Evolutionary conservation across 2,329 filamentous ascomycete genomes (phyloP).

Genomic region (Pseudovirgaria hyperparasitica): DNA sequence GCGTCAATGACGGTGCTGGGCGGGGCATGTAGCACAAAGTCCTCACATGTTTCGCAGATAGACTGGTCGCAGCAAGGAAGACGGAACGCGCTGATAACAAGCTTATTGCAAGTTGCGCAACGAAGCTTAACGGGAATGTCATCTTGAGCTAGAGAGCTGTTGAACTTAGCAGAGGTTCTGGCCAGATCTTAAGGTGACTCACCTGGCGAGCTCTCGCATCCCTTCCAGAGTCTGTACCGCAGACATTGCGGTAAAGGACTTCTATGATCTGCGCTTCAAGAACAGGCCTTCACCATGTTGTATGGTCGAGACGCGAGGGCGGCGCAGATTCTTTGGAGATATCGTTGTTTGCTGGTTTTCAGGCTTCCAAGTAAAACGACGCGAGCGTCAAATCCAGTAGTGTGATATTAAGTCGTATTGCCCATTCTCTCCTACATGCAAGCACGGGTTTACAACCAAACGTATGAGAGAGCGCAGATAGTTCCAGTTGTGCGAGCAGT

Average conservation of each 20-base stretch:
- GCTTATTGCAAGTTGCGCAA: conserved; percentile 84
- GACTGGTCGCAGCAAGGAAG: conserved; percentile 91
- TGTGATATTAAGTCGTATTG: too few species aligned
- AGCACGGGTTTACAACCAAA: too few species aligned
- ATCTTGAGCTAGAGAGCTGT: conserved; percentile 62
- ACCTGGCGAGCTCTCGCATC: background rate
- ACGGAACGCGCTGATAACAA: conserved; percentile 82
- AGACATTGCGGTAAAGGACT: conserved; percentile 1
- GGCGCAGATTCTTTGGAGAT: too few species aligned
- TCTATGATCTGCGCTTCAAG: background rate
- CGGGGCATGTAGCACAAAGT: background rate
- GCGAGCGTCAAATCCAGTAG: too few species aligned
- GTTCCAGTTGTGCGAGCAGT: too few species aligned
- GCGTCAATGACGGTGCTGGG: conserved; percentile 10
- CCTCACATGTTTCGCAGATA: conserved; percentile 79
- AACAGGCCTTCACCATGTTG: background rate
- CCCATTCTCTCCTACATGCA: too few species aligned
- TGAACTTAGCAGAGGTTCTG: too few species aligned
- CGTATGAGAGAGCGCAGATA: too few species aligned
- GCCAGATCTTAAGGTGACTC: too few species aligned
- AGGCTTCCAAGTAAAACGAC: too few species aligned
- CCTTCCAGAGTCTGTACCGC: background rate
- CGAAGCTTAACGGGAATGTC: conserved; percentile 93
- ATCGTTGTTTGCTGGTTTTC: too few species aligned
- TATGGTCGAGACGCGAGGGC: too few species aligned